Base-by-base conservation (phyloP, 306 rosid genomes). In the Lagenaria siceraria region DNA sequence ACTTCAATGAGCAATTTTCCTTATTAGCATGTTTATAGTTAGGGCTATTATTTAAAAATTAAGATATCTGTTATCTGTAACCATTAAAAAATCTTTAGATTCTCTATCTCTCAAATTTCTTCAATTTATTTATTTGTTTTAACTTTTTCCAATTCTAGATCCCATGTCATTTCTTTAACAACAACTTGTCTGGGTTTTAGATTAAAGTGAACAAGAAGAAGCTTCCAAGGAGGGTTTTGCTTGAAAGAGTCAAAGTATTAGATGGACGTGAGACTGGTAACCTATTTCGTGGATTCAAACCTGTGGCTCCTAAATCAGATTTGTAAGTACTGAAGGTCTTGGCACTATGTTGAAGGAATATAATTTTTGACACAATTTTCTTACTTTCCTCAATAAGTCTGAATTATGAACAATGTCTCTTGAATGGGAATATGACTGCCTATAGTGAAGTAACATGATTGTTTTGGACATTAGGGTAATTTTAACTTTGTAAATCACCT, bases 241-340 rank as follows among this genome's bases (percentile, higher is more conserved):
- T 84, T 65, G 87, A 92, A 85, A 85, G 97, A 85, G 86, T 80
- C 75, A 89, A 85, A 78, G 81, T 86, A 59, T 80, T 90, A 64
- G 82, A 83, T 51, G 88, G 54, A 81, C 88, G 81, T 15, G 88
- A 83, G 79, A 83, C 84, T 24, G 92, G 86, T 79, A 85, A 81
- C 81, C 85, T 87, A 40, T 87, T 94, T 74, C 82, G 78, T 75
- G 88, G 90, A 81, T 90, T 89, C 80, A 87, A 84, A 85, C 89
- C 97, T 7, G 74, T 92, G 65, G 96, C 93, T 83, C 76, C 88
- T 42, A 76, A 87, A 53, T 82, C 92, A 48, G 97, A 92, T 70
- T 78, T 80, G 96, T 92, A 81, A 87, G 96, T 87, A 77, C 51
- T 78, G 70, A 54, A 78, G 80, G 78, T 74, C 63, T 21, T 33